A percentile compares a stretch with the other conserved stretches of the same genome.
Evolutionary conservation across 1,284 basidiomycete genomes (phyloP).

Genomic region (Trametes pubescens): DNA sequence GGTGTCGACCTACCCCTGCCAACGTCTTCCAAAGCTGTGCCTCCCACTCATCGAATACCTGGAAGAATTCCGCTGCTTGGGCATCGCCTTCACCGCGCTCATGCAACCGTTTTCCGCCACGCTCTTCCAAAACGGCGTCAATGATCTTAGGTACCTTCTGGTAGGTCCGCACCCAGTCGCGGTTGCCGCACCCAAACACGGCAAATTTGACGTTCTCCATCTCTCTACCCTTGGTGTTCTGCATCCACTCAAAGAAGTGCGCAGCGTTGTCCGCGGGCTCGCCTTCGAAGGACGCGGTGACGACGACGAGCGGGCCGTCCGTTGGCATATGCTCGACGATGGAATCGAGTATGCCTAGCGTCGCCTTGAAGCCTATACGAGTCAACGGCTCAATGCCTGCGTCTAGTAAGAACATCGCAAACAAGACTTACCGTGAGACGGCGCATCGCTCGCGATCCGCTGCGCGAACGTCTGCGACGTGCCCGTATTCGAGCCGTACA

Average conservation of each 20-base stretch:
- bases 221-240: slow-evolving; percentile 42
- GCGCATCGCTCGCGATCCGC: slow-evolving; percentile 52
- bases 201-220: slow-evolving; percentile 52
- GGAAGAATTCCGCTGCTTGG: slow-evolving; percentile 53
- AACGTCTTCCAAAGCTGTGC: slow-evolving; percentile 51
- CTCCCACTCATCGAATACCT: slow-evolving; percentile 56
- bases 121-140: slow-evolving; percentile 49
- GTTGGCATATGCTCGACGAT: slow-evolving; percentile 50
- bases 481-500: slow-evolving; percentile 61
- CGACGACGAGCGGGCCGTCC: slow-evolving; percentile 57
- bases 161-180: slow-evolving; percentile 61
- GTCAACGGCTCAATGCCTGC: neutral
- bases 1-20: slow-evolving; percentile 39
- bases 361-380: slow-evolving; percentile 54
- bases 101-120: slow-evolving; percentile 52
- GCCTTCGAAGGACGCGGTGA: slow-evolving; percentile 63
- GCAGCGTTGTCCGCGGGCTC: slow-evolving; percentile 60
- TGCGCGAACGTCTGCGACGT: slow-evolving; percentile 61
- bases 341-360: slow-evolving; percentile 54
- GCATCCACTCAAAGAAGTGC: slow-evolving; percentile 55
- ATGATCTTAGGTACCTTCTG: slow-evolving; percentile 58
- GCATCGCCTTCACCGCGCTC: slow-evolving; percentile 54
- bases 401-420: no score
- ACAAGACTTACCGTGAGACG: slow-evolving; percentile 45
- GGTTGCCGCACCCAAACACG: slow-evolving; percentile 64